phyloP scores from a whole-genome alignment of 164 flowering plant species.

The Berberis vulgaris region DNA sequence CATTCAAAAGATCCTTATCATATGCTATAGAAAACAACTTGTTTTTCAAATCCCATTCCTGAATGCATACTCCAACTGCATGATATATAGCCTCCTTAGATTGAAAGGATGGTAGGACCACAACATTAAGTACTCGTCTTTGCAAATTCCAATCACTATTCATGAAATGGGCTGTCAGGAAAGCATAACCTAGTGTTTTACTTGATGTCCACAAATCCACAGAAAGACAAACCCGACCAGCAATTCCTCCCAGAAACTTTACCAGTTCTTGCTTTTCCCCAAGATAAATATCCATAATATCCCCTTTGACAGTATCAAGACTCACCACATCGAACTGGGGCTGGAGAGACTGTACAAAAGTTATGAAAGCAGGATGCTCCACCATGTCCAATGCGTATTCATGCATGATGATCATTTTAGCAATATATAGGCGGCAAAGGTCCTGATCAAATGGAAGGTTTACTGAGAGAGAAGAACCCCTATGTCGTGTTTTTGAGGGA shows the following conservation, averaged over 20 bases:
- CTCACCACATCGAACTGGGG: slow-evolving; percentile 62
- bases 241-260: slow-evolving; percentile 42
- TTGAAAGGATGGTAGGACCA: slow-evolving; percentile 68
- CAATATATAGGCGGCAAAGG: slow-evolving; percentile 64
- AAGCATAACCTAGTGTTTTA: slow-evolving; percentile 52
- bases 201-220: slow-evolving; percentile 68
- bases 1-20: slow-evolving; percentile 28
- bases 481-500: slow-evolving; percentile 39
- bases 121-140: slow-evolving; percentile 60
- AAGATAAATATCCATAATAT: slow-evolving; percentile 61
- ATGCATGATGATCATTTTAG: slow-evolving; percentile 78
- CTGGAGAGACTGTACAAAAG: slow-evolving; percentile 65
- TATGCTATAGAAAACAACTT: slow-evolving; percentile 58
- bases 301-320: slow-evolving; percentile 53
- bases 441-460: slow-evolving; percentile 45
- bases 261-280: slow-evolving; percentile 54
- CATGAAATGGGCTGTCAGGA: slow-evolving; percentile 65
- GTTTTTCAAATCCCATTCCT: slow-evolving; percentile 72
- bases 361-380: slow-evolving; percentile 64
- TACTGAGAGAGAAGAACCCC: slow-evolving; percentile 23
- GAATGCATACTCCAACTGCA: slow-evolving; percentile 59
- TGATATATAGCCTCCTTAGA: slow-evolving; percentile 57
- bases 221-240: slow-evolving; percentile 67
- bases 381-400: slow-evolving; percentile 90
- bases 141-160: slow-evolving; percentile 70